These are phyloP conservation scores for Tylopilus subfusipes DNA, from an alignment of 768 basidiomycete species.

Conservation along the genomic window DNA sequence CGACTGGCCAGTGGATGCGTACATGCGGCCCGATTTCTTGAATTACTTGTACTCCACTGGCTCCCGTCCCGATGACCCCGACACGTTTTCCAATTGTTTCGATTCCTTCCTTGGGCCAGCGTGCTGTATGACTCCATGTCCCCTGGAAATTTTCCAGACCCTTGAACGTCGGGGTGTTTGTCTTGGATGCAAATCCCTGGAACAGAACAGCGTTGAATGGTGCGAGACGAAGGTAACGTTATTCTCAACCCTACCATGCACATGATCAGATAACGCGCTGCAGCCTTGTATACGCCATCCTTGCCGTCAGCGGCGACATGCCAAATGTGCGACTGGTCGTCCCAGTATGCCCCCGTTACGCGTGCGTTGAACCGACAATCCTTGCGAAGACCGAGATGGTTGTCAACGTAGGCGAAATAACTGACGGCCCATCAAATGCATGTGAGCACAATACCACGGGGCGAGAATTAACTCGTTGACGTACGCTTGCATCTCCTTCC, in stretches of 20 bases:
- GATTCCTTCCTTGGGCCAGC: conserved; percentile 16
- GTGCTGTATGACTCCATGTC: conserved; percentile 5
- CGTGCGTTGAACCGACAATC: conserved; percentile 13
- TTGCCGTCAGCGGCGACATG: conserved; percentile 2
- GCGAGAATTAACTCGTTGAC: not conserved
- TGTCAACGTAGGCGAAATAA: conserved; percentile 14
- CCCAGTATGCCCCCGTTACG: conserved; percentile 12
- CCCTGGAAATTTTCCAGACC: conserved; percentile 12
- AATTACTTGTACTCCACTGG: conserved; percentile 13
- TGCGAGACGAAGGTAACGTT: not conserved
- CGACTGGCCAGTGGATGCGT: not conserved
- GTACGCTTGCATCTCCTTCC: conserved; percentile 10
- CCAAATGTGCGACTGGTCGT: conserved; percentile 8
- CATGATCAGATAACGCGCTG: conserved; percentile 9
- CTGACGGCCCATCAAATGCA: not conserved
- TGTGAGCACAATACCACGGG: not conserved
- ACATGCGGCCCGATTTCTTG: conserved; percentile 16
- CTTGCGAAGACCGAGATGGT: conserved; percentile 12
- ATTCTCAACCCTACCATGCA: conserved; percentile 6
- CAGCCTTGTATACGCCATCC: conserved; percentile 9
- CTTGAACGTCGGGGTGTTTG: conserved; percentile 9
- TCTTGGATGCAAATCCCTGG: conserved; percentile 11
- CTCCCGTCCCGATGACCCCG: conserved; percentile 17
- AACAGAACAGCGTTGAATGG: not conserved
- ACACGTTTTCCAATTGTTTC: conserved; percentile 10